Percentiles rank a stretch among this genome's conserved stretches.
These are phyloP conservation scores for Camellia sinensis DNA, from an alignment of 148 eudicot species.

Conservation along the genomic window DNA sequence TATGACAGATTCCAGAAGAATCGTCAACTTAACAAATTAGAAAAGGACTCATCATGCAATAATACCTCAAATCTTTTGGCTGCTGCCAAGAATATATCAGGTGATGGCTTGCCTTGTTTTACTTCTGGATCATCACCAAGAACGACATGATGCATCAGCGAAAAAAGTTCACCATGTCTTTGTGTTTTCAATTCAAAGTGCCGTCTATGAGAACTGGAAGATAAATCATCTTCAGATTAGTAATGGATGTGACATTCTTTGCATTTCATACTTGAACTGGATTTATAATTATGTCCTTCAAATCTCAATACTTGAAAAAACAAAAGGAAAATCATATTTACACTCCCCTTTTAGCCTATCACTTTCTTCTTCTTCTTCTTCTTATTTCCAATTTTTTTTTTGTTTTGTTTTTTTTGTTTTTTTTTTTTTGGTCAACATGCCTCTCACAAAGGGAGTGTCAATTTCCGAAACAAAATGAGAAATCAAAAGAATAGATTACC, in stretches of 20 bases:
- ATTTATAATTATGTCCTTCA: background rate
- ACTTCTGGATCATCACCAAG: slow-evolving; percentile 98
- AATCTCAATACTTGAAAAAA: background rate
- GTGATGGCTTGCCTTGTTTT: slow-evolving; percentile 92
- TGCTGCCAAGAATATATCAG: slow-evolving; percentile 84
- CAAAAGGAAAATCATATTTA: background rate
- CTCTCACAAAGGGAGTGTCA: no score
- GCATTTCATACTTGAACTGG: background rate
- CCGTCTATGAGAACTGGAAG: slow-evolving; percentile 61
- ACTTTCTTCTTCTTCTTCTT: no score
- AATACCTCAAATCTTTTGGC: slow-evolving; percentile 90
- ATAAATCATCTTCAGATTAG: slow-evolving; percentile 11
- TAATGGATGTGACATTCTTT: slow-evolving; percentile 13
- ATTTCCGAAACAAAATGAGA: background rate
- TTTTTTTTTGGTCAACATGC: no score
- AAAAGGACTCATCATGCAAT: background rate
- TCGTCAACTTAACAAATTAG: background rate
- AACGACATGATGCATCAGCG: slow-evolving; percentile 94
- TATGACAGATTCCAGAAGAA: background rate
- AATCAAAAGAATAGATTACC: slow-evolving; percentile 33
- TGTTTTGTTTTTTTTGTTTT: no score
- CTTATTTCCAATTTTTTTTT: no score
- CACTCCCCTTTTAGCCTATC: no score
- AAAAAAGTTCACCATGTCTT: slow-evolving; percentile 69
- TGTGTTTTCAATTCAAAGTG: slow-evolving; percentile 88